Base-by-base conservation (phyloP, 1,139 yeast genomes). In the Kazachstania sp. region DNA sequence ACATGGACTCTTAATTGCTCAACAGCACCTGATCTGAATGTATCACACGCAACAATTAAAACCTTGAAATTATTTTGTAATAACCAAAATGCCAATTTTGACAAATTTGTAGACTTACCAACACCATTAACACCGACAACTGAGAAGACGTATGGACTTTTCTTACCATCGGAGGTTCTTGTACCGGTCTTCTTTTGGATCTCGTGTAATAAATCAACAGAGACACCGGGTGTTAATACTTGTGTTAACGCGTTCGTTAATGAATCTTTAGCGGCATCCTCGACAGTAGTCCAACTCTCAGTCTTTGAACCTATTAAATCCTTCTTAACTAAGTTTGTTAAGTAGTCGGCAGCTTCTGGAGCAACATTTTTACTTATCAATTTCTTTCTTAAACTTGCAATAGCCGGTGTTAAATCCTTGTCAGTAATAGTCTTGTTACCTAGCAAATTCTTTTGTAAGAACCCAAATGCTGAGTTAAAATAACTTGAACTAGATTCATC, bases 71-170 rank as follows among this genome's bases (percentile, higher is more conserved):
- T 81, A 65, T 92, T 92, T 63, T 90, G 97, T 49, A 92, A 69
- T 46, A 92, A 73, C 98, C 98, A 92, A 63, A 86, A 94, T 1
- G 96, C 98, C 48, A 92, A 71, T 67, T 90, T 92, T 37, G 97
- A 95, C 51, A 92, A 72, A 60, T 88, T 94, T 3, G 98, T 94
- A 0, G 97, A 90, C 66, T 94, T 92, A 28, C 98, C 98, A 34
- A 92, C 98, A 41, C 98, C 98, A 64, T 92, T 92, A 28, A 92
- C 98, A 32, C 98, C 98, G 31, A 92, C 98, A 18, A 92, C 94
- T 0, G 97, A 88, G 49, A 92, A 87, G 15, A 92, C 97, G 57
- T 87, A 92, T 1, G 98, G 97, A 34, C 75, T 68, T n/a, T 64
- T 57, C 13, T 66, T 62, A 19, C 61, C 61, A 11, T 57, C 57